Evolutionary conservation across 441 rosid species (phyloP), one percentile per base, ranked within the genome.

Genomic region (Viola pubescens): DNA sequence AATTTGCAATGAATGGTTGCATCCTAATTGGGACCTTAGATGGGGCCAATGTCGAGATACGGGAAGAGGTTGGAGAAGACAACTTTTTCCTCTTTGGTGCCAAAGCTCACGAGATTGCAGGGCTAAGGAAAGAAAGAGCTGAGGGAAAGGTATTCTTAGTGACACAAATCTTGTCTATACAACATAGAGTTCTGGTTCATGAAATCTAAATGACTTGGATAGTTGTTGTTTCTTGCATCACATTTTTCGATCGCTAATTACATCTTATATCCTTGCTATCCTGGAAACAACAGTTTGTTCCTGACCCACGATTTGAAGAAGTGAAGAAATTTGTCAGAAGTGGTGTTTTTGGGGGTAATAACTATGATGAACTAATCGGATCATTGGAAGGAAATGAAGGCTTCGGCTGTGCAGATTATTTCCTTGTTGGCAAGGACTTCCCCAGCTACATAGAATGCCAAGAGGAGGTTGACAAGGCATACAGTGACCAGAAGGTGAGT

Each of bases 41-140:
- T 73, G 99, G 99, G 19, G 97, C 99, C 8, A 94, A 94, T 61
- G 99, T 94, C 6, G 99, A 94, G 75, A 94, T 94, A 54, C 73
- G 90, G 54, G 71, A 87, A 76, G 99, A 94, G 77, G 95, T 94
- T 55, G 99, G 96, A 60, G 89, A 83, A 73, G 95, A 88, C 1
- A 94, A 90, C 73, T 88, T 94, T 69, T 94, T 94, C 80, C 95
- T 90, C 56, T 94, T 90, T 37, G 99, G 99, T 37, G 97, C 95
- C 11, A 56, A 71, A 76, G 99, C 96, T 59, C 75, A 82, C 34
- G 96, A 90, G 75, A 87, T 94, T 52, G 87, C 73, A 3, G 84
- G 78, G 61, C 85, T 94, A 42, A 82, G 97, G 68, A 83, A 82
- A 68, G 97, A 94, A 73, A 82, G 99, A 77, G 80, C 84, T 5